These are phyloP conservation scores for Colletotrichum falcatum DNA, from an alignment of 2,329 filamentous ascomycete genomes.

Conservation along the genomic window DNA sequence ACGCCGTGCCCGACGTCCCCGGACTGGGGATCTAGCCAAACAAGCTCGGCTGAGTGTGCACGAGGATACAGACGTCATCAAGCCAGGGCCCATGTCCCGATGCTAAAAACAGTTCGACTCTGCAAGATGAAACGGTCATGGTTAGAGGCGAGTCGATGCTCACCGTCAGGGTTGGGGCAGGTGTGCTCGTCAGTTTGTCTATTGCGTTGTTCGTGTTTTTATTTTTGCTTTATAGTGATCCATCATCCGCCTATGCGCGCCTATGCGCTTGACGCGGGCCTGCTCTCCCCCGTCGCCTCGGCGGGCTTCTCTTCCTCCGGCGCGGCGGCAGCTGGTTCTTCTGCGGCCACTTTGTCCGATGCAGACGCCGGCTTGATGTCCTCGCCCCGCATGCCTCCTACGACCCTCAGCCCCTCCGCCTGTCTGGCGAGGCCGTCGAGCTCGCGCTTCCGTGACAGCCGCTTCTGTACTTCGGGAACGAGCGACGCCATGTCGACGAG, in stretches of 20 bases:
- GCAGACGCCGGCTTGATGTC: slow-evolving; percentile 48
- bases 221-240: slow-evolving; percentile 23
- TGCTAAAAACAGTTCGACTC: background rate
- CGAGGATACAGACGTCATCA: background rate
- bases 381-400: slow-evolving; percentile 59
- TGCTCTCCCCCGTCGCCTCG: slow-evolving; percentile 38
- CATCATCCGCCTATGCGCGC: background rate
- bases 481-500: slow-evolving; percentile 75
- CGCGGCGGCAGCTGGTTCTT: slow-evolving; percentile 22
- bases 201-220: background rate
- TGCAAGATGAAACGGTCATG: background rate
- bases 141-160: background rate
- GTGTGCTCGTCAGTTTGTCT: background rate
- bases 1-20: slow-evolving; percentile 26
- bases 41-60: background rate
- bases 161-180: background rate
- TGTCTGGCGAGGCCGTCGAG: slow-evolving; percentile 57
- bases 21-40: background rate
- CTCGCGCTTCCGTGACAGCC: slow-evolving; percentile 57
- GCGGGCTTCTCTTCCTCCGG: slow-evolving; percentile 27
- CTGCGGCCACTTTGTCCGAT: slow-evolving; percentile 34
- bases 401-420: slow-evolving; percentile 60
- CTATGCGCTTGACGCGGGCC: slow-evolving; percentile 35
- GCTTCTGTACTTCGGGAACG: slow-evolving; percentile 70
- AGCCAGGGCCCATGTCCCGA: background rate